Evolutionary conservation across 495 filamentous ascomycete genomes (phyloP).

Genomic region (Penicillium cataractarum): DNA sequence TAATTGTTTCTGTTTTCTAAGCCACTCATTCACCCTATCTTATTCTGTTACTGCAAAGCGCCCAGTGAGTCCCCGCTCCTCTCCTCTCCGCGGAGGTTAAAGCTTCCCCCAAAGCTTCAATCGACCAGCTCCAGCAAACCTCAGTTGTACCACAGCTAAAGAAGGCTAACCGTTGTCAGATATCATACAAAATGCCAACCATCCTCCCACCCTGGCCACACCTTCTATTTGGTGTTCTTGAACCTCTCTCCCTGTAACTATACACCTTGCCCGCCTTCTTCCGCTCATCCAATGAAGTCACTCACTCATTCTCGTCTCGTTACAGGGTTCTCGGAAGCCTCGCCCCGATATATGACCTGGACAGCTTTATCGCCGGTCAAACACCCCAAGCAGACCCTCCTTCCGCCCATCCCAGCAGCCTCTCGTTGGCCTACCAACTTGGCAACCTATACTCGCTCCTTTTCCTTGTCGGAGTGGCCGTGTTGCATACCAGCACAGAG

Average conservation of each 20-base stretch:
- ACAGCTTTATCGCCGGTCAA: slow-evolving; percentile 65
- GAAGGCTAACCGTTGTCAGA: slow-evolving; percentile 5
- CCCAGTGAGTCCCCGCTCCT: neutral
- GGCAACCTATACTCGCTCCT: slow-evolving; percentile 70
- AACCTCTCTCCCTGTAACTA: slow-evolving; percentile 67
- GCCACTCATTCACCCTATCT: neutral
- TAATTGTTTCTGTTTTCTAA: neutral
- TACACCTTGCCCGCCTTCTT: slow-evolving; percentile 23
- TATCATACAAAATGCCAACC: slow-evolving; percentile 33
- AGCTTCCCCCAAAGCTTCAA: neutral
- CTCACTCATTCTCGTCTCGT: slow-evolving; percentile 12
- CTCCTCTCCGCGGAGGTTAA: neutral
- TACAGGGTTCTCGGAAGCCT: slow-evolving; percentile 59
- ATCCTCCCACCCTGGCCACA: slow-evolving; percentile 49
- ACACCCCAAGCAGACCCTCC: slow-evolving; percentile 43
- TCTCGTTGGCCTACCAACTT: slow-evolving; percentile 61
- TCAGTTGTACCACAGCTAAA: neutral
- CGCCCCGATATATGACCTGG: slow-evolving; percentile 55
- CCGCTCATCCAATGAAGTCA: slow-evolving; percentile 9
- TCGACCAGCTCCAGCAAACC: neutral
- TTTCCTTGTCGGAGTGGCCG: slow-evolving; percentile 60
- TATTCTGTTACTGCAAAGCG: neutral
- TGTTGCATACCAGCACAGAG: slow-evolving; percentile 66
- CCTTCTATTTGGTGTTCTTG: slow-evolving; percentile 56
- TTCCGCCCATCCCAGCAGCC: slow-evolving; percentile 44